Evolutionary conservation across 257 asterid genomes (phyloP).

Genomic region (Jaltomata sinuosa): DNA sequence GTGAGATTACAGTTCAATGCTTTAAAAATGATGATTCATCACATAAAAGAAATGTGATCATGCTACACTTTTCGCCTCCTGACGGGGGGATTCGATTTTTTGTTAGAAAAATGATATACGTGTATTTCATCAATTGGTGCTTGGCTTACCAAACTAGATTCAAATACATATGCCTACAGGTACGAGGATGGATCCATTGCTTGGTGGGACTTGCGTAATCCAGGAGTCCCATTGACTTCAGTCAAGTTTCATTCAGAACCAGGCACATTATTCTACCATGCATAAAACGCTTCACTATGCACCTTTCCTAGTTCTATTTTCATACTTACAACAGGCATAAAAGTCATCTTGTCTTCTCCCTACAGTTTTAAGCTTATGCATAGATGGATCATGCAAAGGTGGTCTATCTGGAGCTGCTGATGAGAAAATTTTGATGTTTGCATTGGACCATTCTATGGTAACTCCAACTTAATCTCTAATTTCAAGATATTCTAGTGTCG

Average conservation of each 20-base stretch:
- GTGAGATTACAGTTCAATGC: background rate
- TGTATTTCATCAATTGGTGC: background rate
- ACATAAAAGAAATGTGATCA: background rate
- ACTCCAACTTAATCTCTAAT: background rate
- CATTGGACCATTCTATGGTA: conserved; percentile 48
- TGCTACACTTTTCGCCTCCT: background rate
- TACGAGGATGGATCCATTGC: conserved; percentile 92
- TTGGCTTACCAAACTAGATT: background rate
- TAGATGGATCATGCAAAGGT: conserved; percentile 56
- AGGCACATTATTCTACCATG: conserved; percentile 7
- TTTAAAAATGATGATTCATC: background rate
- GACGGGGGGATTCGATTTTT: background rate
- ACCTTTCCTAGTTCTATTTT: background rate
- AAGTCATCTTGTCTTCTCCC: background rate
- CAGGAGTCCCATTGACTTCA: conserved; percentile 51
- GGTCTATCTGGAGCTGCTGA: conserved; percentile 91
- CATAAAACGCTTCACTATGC: background rate
- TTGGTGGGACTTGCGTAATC: conserved; percentile 87
- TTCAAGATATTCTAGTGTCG: background rate
- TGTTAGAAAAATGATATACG: background rate
- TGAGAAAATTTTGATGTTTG: conserved; percentile 54
- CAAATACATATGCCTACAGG: conserved; percentile 8
- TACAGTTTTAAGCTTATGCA: conserved; percentile 47
- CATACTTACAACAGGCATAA: background rate
- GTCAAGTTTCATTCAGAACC: conserved; percentile 85